Percentiles rank a stretch among this genome's conserved stretches.
These are phyloP conservation scores for Articulospora tetracladia DNA, from an alignment of 495 filamentous ascomycete species.

Conservation along the genomic window DNA sequence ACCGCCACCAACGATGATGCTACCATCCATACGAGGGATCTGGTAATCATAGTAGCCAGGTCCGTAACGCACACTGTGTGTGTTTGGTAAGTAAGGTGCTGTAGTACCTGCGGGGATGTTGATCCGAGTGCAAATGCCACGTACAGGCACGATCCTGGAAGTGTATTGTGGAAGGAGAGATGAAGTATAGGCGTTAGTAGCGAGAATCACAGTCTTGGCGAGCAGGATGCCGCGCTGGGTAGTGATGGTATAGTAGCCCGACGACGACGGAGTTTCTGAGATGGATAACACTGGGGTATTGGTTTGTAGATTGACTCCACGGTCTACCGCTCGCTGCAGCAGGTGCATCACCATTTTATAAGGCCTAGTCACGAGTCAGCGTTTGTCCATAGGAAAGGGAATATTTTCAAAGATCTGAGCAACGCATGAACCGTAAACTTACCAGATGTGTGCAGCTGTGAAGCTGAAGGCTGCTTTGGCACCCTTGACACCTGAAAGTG, in stretches of 20 bases:
- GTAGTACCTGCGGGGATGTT: background rate
- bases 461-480: constrained; percentile 48
- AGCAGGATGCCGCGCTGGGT: constrained; percentile 52
- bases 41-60: constrained; percentile 39
- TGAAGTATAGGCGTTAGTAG: constrained; percentile 71
- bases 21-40: constrained; percentile 45
- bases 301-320: constrained; percentile 59
- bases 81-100: constrained; percentile 6
- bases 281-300: constrained; percentile 52
- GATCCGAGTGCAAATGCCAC: constrained; percentile 13
- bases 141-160: constrained; percentile 9
- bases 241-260: constrained; percentile 45
- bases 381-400: too few relatives aligned
- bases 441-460: constrained; percentile 55
- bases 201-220: constrained; percentile 55
- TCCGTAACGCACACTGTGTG: constrained; percentile 1
- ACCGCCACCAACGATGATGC: constrained; percentile 51
- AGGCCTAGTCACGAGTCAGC: constrained; percentile 22
- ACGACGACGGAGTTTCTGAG: constrained; percentile 21
- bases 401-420: too few relatives aligned
- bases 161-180: constrained; percentile 43
- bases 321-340: constrained; percentile 43
- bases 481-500: constrained; percentile 40
- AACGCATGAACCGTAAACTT: background rate
- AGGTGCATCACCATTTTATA: constrained; percentile 62